Percentiles rank a stretch among this genome's conserved stretches.
phyloP scores from a whole-genome alignment of 2,329 filamentous ascomycete species.

The Trichoderma guizhouense region DNA sequence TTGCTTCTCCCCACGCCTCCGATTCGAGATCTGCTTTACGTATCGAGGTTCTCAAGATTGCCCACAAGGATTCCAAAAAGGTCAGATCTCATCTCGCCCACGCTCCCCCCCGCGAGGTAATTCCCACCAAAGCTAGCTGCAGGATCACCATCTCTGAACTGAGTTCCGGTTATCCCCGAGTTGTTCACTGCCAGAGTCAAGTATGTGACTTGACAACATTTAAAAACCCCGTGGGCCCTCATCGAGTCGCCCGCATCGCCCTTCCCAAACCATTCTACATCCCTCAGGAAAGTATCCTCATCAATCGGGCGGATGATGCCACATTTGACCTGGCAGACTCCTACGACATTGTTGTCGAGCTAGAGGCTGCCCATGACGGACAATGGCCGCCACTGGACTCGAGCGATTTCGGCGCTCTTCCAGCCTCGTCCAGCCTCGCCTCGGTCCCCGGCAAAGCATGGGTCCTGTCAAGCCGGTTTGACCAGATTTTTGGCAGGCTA shows the following conservation, averaged over 20 bases:
- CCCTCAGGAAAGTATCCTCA: conserved; percentile 48
- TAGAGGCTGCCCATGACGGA: conserved; percentile 48
- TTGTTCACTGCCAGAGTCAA: conserved; percentile 54
- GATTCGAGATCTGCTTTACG: conserved; percentile 44
- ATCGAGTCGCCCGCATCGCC: conserved; percentile 47
- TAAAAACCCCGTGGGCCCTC: conserved; percentile 45
- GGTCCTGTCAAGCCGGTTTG: conserved; percentile 41
- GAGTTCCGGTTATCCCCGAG: conserved; percentile 35
- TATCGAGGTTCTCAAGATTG: conserved; percentile 52
- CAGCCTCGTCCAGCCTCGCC: conserved; percentile 21
- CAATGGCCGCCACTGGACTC: conserved; percentile 52
- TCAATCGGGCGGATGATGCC: conserved; percentile 46
- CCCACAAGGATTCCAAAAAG: conserved; percentile 46
- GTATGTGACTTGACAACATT: conserved; percentile 51
- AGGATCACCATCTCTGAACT: conserved; percentile 38
- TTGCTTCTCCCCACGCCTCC: conserved; percentile 30
- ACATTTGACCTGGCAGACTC: conserved; percentile 47
- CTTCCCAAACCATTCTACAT: conserved; percentile 50
- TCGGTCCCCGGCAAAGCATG: conserved; percentile 31
- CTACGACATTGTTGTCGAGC: conserved; percentile 50
- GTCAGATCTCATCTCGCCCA: conserved; percentile 29
- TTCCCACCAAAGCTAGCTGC: conserved; percentile 36
- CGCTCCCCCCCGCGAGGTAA: conserved; percentile 30
- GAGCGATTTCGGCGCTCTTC: conserved; percentile 31
- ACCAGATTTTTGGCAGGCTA: conserved; percentile 41